Percentiles rank a stretch among this genome's conserved stretches.
These are phyloP conservation scores for Cryphonectria radicalis DNA, from an alignment of 2,329 filamentous ascomycete genomes.

Conservation along the genomic window DNA sequence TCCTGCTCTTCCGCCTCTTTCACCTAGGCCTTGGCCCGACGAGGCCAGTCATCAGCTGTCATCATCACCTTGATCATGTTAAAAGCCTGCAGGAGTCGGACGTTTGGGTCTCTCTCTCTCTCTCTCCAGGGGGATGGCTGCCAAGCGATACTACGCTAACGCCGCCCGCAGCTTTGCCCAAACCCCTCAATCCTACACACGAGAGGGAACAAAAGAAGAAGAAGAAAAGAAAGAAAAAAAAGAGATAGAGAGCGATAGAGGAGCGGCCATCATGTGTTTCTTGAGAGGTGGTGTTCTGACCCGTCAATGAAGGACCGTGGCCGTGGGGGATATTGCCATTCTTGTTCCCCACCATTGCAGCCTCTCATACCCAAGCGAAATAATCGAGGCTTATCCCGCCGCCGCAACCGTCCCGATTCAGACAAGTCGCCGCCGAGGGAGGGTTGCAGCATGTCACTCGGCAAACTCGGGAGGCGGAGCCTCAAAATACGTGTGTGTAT, in stretches of 20 bases:
- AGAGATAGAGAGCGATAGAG: not conserved
- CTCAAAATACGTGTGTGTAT: not conserved
- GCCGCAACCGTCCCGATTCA: conserved; percentile 18
- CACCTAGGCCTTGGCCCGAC: not conserved
- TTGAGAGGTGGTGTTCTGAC: conserved; percentile 10
- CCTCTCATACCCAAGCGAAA: conserved; percentile 28
- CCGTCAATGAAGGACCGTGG: conserved; percentile 6
- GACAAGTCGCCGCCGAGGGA: conserved; percentile 15
- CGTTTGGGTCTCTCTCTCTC: not conserved
- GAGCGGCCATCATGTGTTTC: conserved; percentile 11
- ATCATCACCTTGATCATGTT: not conserved
- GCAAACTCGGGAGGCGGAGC: conserved; percentile 19
- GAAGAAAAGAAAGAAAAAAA: too few species aligned
- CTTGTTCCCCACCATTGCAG: conserved; percentile 20
- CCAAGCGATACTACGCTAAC: not conserved
- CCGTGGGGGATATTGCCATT: not conserved
- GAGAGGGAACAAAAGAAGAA: not conserved
- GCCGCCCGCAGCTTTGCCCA: not conserved
- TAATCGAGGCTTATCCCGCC: conserved; percentile 22
- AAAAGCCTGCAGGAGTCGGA: not conserved
- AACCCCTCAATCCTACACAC: not conserved
- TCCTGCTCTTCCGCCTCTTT: not conserved
- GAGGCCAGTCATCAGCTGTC: conserved; percentile 5
- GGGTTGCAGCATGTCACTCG: conserved; percentile 9
- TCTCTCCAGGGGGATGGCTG: too few species aligned